Evolutionary conservation across 2,329 filamentous ascomycete genomes (phyloP).

Genomic region (Penicillium sclerotigenum): DNA sequence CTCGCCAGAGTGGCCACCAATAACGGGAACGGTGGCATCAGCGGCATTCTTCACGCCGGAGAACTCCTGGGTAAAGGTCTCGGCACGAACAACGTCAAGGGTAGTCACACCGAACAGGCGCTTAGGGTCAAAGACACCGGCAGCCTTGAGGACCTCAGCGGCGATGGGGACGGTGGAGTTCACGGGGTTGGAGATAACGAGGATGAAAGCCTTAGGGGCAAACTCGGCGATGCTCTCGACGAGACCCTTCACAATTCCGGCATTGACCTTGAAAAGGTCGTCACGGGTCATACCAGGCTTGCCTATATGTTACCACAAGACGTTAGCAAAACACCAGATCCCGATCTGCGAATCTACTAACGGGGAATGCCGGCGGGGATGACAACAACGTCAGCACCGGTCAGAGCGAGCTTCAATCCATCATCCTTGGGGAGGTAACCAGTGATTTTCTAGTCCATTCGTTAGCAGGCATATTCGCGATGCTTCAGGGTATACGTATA

Average conservation of each 20-base stretch:
- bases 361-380: constrained; percentile 98
- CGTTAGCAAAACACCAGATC: constrained; percentile 8
- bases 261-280: constrained; percentile 99
- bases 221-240: constrained; percentile 83
- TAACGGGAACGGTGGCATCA: constrained; percentile 81
- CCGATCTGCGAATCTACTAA: constrained; percentile 49
- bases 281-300: constrained; percentile 99
- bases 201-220: constrained; percentile 87
- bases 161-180: constrained; percentile 98
- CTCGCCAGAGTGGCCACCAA: constrained; percentile 96
- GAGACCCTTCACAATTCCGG: constrained; percentile 92
- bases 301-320: constrained; percentile 53
- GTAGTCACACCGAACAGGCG: constrained; percentile 98
- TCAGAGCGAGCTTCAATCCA: constrained; percentile 82
- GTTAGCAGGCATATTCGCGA: background rate
- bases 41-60: constrained; percentile 77
- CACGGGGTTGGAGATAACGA: constrained; percentile 98
- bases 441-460: constrained; percentile 64
- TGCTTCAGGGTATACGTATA: constrained; percentile 47
- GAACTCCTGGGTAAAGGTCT: constrained; percentile 90
- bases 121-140: constrained; percentile 90
- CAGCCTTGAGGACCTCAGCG: constrained; percentile 91
- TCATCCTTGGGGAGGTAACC: constrained; percentile 85
- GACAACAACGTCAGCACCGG: constrained; percentile 90
- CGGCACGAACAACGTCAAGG: constrained; percentile 94